Percentiles rank a stretch among this genome's conserved stretches.
These are phyloP conservation scores for Alternaria incomplexa DNA, from an alignment of 2,329 filamentous ascomycete species.

Conservation along the genomic window DNA sequence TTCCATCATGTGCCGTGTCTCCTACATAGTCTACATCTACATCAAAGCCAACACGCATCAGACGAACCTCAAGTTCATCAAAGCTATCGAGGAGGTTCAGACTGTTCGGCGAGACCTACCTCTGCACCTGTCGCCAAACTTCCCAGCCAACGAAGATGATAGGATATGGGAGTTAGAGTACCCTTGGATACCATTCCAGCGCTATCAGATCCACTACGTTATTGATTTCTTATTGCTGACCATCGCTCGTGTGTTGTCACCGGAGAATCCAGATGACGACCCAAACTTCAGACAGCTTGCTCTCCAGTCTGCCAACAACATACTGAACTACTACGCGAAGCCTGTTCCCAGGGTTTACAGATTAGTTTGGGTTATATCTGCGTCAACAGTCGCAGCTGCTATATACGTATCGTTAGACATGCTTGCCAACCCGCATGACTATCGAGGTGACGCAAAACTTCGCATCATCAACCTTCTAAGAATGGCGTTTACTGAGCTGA, in stretches of 20 bases:
- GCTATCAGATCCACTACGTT: conserved; percentile 12
- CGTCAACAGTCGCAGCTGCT: conserved; percentile 10
- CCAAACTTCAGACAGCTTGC: conserved; percentile 5
- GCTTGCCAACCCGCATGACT: conserved; percentile 11
- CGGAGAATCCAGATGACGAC: conserved; percentile 3
- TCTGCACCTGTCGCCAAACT: conserved; percentile 8
- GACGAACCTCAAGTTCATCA: conserved; percentile 12
- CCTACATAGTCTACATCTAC: conserved; percentile 17
- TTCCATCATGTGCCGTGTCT: conserved; percentile 12
- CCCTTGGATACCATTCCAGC: conserved; percentile 17
- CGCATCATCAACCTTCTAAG: conserved; percentile 6
- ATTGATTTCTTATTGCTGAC: conserved; percentile 13
- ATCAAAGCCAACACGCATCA: conserved; percentile 20
- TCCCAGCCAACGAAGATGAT: conserved; percentile 11
- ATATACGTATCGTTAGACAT: conserved; percentile 13
- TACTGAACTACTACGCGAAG: conserved; percentile 10
- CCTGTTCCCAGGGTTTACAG: conserved; percentile 12
- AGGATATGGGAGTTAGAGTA: conserved; percentile 11
- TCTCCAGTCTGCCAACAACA: conserved; percentile 7
- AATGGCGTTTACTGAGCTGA: conserved; percentile 6
- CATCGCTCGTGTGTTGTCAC: conserved; percentile 10
- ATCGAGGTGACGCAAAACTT: conserved; percentile 2
- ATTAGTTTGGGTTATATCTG: conserved; percentile 14
- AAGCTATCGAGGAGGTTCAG: conserved; percentile 14
- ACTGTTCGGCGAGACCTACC: conserved; percentile 3